Evolutionary conservation across 2,329 filamentous ascomycete genomes (phyloP).

Genomic region (Graphiopsis chlorocephala): DNA sequence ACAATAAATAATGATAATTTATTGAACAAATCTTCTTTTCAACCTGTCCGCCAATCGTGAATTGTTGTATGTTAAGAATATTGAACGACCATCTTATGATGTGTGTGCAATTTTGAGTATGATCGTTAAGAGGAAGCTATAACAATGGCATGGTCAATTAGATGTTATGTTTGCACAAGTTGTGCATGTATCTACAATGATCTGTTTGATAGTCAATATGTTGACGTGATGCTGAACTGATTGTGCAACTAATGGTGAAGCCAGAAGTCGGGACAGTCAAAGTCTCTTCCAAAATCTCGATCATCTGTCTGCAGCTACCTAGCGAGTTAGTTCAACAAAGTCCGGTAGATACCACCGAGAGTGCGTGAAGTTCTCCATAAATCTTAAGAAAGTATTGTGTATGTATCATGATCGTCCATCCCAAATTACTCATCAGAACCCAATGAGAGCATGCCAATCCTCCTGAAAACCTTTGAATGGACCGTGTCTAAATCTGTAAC

Average conservation of each 20-base stretch:
- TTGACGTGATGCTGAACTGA: too few species aligned
- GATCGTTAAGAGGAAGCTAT: too few species aligned
- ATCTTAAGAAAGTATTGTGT: neutral
- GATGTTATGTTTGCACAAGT: too few species aligned
- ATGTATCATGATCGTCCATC: too few species aligned
- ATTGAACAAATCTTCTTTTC: neutral
- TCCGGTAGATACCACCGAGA: neutral
- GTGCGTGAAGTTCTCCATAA: neutral
- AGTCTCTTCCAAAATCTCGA: neutral
- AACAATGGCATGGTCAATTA: too few species aligned
- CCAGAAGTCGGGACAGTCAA: neutral
- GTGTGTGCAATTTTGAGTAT: too few species aligned
- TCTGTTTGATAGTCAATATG: too few species aligned
- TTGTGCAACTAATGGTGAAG: neutral
- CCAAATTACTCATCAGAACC: neutral
- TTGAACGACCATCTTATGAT: too few species aligned
- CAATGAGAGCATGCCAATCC: neutral
- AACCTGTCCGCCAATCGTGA: too few species aligned
- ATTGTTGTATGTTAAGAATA: too few species aligned
- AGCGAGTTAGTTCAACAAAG: neutral
- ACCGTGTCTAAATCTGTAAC: neutral
- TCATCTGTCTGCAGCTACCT: neutral
- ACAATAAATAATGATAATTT: neutral
- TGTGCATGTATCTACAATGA: too few species aligned
- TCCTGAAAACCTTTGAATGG: rapidly evolving